phyloP scores from a whole-genome alignment of 192 early-diverging fungal genomes.

The Polychytrium aggregatum region DNA sequence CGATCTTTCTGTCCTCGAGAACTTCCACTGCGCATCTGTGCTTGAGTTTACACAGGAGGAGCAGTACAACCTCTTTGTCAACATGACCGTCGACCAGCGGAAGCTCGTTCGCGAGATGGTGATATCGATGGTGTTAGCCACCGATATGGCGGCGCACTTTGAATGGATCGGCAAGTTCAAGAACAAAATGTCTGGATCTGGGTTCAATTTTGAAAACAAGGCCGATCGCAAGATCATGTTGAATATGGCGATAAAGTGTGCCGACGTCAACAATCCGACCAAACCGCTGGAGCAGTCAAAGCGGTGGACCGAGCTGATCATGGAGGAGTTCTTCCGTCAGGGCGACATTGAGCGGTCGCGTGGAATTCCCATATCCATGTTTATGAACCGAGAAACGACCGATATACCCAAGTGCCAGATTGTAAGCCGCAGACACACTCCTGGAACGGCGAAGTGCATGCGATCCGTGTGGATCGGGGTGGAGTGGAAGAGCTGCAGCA shows the following conservation, averaged over 20 bases:
- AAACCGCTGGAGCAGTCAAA: conserved; percentile 22
- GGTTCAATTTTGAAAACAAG: conserved; percentile 22
- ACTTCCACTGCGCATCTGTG: conserved; percentile 59
- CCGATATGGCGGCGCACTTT: conserved; percentile 44
- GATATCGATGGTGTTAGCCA: conserved; percentile 37
- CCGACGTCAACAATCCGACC: conserved; percentile 43
- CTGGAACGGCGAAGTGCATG: too few relatives aligned
- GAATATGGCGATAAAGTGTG: conserved; percentile 42
- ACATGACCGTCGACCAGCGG: conserved; percentile 17
- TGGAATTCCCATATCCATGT: conserved; percentile 32
- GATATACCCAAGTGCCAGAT: conserved; percentile 48
- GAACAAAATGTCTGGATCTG: conserved; percentile 19
- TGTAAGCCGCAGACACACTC: conserved; percentile 11
- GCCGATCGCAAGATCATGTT: conserved; percentile 22
- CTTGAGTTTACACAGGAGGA: conserved; percentile 25
- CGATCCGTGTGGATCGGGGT: too few relatives aligned
- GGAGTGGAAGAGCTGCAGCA: too few relatives aligned
- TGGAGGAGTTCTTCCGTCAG: conserved; percentile 41
- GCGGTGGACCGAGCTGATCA: conserved; percentile 36
- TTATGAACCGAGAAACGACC: conserved; percentile 37
- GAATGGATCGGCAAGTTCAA: conserved; percentile 43
- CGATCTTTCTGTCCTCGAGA: conserved; percentile 86
- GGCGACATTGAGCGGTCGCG: conserved; percentile 35
- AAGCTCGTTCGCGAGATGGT: conserved; percentile 26
- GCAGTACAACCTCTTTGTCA: conserved; percentile 26